These are phyloP conservation scores for Ramalina peruviana DNA, from an alignment of 495 filamentous ascomycete species.

Conservation along the genomic window DNA sequence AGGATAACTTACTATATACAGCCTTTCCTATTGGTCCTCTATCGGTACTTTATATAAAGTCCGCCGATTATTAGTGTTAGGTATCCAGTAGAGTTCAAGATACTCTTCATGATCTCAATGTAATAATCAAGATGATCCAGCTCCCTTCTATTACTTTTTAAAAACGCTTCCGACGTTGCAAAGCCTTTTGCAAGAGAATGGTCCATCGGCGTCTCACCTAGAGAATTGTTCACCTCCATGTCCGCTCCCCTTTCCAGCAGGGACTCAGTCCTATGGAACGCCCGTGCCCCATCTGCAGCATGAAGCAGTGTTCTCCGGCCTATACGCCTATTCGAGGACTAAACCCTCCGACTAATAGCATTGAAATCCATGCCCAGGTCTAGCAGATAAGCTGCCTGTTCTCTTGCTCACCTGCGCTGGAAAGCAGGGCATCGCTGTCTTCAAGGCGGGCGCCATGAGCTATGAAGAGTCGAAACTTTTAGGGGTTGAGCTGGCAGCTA, in stretches of 20 bases:
- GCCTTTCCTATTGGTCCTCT: no score
- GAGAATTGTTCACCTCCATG: neutral
- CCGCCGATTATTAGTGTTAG: no score
- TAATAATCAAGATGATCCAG: no score
- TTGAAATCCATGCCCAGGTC: neutral
- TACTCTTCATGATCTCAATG: no score
- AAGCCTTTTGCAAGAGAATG: neutral
- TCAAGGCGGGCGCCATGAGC: neutral
- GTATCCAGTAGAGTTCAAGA: no score
- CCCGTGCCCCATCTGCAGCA: neutral
- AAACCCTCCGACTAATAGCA: neutral
- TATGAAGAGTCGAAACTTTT: conserved; percentile 1
- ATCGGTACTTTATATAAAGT: no score
- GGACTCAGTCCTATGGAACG: neutral
- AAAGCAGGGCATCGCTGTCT: conserved; percentile 2
- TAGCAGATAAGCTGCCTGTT: neutral
- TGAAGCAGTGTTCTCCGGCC: neutral
- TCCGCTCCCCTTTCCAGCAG: neutral
- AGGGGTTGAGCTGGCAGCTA: conserved; percentile 3
- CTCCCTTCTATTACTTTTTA: neutral
- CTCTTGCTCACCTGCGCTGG: neutral
- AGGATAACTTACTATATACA: no score
- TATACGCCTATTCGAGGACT: neutral
- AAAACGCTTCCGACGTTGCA: neutral
- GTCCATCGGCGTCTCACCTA: neutral